Percentiles rank a stretch among this genome's conserved stretches.
Evolutionary conservation across 768 basidiomycete species (phyloP).

Genomic region (Infundibulicybe gibba): DNA sequence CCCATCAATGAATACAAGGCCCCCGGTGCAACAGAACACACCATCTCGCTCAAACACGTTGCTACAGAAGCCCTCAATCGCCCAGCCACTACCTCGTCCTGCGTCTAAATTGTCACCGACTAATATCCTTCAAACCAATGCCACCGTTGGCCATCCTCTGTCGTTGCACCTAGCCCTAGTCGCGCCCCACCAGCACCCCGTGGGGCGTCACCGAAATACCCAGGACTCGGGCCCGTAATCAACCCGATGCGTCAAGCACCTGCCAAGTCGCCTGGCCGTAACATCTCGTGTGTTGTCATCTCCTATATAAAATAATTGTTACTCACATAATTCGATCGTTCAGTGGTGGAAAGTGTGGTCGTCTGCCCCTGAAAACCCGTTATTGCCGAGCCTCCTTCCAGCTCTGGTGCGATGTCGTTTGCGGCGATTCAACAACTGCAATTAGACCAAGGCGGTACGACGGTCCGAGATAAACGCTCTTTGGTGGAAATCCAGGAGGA

Average conservation of each 20-base stretch:
- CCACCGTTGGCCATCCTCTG: neutral
- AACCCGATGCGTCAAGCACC: slow-evolving; percentile 50
- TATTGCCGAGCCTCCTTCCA: slow-evolving; percentile 25
- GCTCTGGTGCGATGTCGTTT: slow-evolving; percentile 52
- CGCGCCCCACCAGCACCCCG: slow-evolving; percentile 12
- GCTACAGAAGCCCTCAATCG: slow-evolving; percentile 6
- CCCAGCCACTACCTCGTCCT: slow-evolving; percentile 6
- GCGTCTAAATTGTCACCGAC: neutral
- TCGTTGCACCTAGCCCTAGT: slow-evolving; percentile 13
- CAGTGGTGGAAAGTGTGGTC: slow-evolving; percentile 41
- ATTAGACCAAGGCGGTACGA: slow-evolving; percentile 42
- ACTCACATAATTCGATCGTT: slow-evolving; percentile 40
- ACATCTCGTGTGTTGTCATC: slow-evolving; percentile 43
- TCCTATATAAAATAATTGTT: neutral
- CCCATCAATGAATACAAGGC: neutral
- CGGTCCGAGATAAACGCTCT: slow-evolving; percentile 53
- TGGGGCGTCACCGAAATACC: slow-evolving; percentile 18
- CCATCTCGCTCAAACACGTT: slow-evolving; percentile 1
- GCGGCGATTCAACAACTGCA: slow-evolving; percentile 84
- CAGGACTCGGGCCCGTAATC: slow-evolving; percentile 61
- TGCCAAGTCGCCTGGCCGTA: slow-evolving; percentile 27
- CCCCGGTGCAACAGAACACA: neutral
- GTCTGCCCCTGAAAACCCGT: slow-evolving; percentile 45
- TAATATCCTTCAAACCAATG: neutral
- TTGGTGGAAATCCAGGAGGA: slow-evolving; percentile 86